These are phyloP conservation scores for Ceratonia siliqua DNA, from an alignment of 306 rosid genomes.

Conservation along the genomic window DNA sequence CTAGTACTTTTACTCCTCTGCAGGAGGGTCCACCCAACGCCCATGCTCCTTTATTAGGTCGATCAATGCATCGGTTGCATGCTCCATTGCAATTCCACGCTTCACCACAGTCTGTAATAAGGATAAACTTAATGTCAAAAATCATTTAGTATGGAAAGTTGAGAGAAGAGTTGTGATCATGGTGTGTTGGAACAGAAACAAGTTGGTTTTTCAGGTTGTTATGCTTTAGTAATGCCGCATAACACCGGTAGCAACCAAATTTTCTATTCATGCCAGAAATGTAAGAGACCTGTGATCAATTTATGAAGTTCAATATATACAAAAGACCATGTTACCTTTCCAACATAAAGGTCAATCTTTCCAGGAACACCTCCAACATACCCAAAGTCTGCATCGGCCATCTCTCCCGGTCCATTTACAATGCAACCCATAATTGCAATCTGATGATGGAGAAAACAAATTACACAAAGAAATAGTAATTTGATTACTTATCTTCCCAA, in stretches of 20 bases:
- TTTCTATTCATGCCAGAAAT: too few relatives aligned
- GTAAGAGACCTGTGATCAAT: too few relatives aligned
- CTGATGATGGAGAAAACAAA: slow-evolving; percentile 42
- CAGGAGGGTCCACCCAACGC: slow-evolving; percentile 94
- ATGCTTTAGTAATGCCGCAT: background rate
- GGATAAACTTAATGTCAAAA: slow-evolving; percentile 34
- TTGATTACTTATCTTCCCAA: background rate
- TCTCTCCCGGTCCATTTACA: slow-evolving; percentile 99
- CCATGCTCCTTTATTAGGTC: slow-evolving; percentile 89
- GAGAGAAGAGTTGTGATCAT: too few relatives aligned
- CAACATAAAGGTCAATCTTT: slow-evolving; percentile 97
- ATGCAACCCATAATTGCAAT: slow-evolving; percentile 99
- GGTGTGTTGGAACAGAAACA: background rate
- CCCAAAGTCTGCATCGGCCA: slow-evolving; percentile 99
- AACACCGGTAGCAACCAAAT: too few relatives aligned
- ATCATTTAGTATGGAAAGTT: background rate
- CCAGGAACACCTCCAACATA: slow-evolving; percentile 98
- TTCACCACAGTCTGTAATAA: slow-evolving; percentile 76
- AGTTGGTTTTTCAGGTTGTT: background rate
- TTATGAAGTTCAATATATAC: background rate
- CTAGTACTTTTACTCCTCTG: slow-evolving; percentile 50
- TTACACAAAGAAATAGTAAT: background rate
- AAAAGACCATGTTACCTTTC: slow-evolving; percentile 63
- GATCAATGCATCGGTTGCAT: slow-evolving; percentile 87
- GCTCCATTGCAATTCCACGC: slow-evolving; percentile 93